These are phyloP conservation scores for Areca catechu DNA, from an alignment of 176 grass and related monocot genomes.

Conservation along the genomic window DNA sequence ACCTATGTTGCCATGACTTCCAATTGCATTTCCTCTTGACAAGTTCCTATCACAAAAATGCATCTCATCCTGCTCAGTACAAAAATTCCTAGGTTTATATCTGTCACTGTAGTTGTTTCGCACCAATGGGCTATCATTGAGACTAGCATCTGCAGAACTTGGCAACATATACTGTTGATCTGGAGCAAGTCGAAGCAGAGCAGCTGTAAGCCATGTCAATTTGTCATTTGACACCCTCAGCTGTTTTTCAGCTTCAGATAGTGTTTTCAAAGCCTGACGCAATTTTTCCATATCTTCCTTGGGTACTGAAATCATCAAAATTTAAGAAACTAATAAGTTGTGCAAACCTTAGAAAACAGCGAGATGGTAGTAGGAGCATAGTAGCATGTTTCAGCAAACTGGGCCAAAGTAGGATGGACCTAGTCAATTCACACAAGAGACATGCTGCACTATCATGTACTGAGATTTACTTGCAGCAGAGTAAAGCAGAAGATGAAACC, in stretches of 20 bases:
- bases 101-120: conserved; percentile 14
- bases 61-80: conserved; percentile 18
- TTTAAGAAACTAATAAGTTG: conserved; percentile 13
- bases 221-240: conserved; percentile 63
- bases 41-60: conserved; percentile 18
- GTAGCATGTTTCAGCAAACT: no score
- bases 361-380: no score
- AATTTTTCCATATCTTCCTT: conserved; percentile 69
- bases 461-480: no score
- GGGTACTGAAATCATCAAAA: conserved; percentile 44
- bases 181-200: conserved; percentile 56
- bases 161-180: neutral
- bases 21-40: conserved; percentile 18
- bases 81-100: conserved; percentile 21
- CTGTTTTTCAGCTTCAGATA: conserved; percentile 74
- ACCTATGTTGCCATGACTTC: conserved; percentile 16
- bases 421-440: no score
- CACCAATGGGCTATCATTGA: conserved; percentile 24
- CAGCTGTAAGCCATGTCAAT: conserved; percentile 69
- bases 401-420: no score
- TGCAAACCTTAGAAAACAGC: no score
- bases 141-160: conserved; percentile 6
- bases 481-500: no score
- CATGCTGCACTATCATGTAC: no score
- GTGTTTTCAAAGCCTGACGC: conserved; percentile 48